Evolutionary conservation across 2,329 filamentous ascomycete species (phyloP).

Genomic region (Capronia epimyces): DNA sequence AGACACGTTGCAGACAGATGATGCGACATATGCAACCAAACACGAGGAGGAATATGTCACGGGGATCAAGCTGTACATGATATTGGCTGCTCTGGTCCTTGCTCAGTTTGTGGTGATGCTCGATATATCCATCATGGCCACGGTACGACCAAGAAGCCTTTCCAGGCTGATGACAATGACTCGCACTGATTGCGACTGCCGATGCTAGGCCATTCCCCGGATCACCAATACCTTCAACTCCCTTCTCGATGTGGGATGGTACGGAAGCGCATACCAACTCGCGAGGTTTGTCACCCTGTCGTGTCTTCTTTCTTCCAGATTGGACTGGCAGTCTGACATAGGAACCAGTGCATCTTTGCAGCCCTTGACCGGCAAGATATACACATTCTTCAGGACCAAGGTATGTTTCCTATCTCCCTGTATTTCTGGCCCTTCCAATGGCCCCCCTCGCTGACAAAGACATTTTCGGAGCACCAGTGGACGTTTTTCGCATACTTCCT

Average conservation of each 20-base stretch:
- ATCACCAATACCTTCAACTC: constrained; percentile 43
- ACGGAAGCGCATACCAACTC: constrained; percentile 40
- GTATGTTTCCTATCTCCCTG: constrained; percentile 24
- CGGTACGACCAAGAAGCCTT: constrained; percentile 32
- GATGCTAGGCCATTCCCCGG: constrained; percentile 40
- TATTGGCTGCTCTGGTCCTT: constrained; percentile 38
- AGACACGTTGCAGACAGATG: neutral
- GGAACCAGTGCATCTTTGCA: constrained; percentile 45
- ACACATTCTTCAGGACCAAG: constrained; percentile 40
- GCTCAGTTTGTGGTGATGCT: constrained; percentile 47
- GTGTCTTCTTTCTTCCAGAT: neutral
- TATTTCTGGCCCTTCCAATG: no score
- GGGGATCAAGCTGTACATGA: constrained; percentile 22
- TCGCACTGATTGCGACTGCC: neutral
- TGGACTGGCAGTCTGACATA: constrained; percentile 15
- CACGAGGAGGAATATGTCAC: constrained; percentile 15
- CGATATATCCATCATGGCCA: constrained; percentile 51
- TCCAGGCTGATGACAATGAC: neutral
- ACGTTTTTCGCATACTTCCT: constrained; percentile 30
- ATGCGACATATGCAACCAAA: constrained; percentile 1
- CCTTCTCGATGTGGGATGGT: constrained; percentile 35
- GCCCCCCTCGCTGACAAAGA: neutral
- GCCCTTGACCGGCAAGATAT: constrained; percentile 50
- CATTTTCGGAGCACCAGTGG: constrained; percentile 19
- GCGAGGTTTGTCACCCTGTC: constrained; percentile 29